Evolutionary conservation across 2,329 filamentous ascomycete species (phyloP), one percentile per base, ranked within the genome.

Genomic region (Herpotrichia juniperi): DNA sequence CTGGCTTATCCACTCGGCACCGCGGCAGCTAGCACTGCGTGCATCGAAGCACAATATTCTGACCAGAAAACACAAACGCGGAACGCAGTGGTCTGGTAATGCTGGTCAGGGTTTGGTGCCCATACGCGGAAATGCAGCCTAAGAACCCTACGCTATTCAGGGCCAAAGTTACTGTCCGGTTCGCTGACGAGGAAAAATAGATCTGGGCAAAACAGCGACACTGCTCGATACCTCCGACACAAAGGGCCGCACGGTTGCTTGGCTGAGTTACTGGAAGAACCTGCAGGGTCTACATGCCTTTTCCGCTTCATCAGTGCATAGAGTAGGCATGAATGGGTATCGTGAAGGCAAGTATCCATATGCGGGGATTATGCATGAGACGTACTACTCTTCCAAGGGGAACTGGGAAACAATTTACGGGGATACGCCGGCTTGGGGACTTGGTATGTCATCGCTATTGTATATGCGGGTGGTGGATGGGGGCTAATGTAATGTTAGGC

Each of bases 361-460:
- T 26, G 24, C 48, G 10, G 50, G 50, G 12, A 46, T 49, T 19
- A 49, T 53, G 50, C 50, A 53, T 25, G 50, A 53, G 30, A 49
- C 45, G 10, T 53, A 8, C 25, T n/a, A 49, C 7, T 45, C 50
- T 7, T 46, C 46, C 8, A 46, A 45, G n/a, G 46, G 50, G 3
- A 49, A 16, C 24, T 53, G 45, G 45, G 50, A 49, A 16, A 44
- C 37, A 4, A 31, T 53, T 12, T 53, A 53, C 44, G 14, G 24
- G 22, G 44, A 53, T 31, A 37, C 49, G 26, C 39, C 46, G 14
- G 37, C 46, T 14, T 53, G 26, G 39, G 50, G 50, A 48, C 28
- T 53, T 17, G 50, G 50, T 52, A 14, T 42, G 46, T 35, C 6
- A 16, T n/a, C n/a, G 16, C 26, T 28, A 28, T 7, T 28, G 7